Evolutionary conservation across 2,329 filamentous ascomycete genomes (phyloP).

Genomic region (Aspergillus puulaauensis): DNA sequence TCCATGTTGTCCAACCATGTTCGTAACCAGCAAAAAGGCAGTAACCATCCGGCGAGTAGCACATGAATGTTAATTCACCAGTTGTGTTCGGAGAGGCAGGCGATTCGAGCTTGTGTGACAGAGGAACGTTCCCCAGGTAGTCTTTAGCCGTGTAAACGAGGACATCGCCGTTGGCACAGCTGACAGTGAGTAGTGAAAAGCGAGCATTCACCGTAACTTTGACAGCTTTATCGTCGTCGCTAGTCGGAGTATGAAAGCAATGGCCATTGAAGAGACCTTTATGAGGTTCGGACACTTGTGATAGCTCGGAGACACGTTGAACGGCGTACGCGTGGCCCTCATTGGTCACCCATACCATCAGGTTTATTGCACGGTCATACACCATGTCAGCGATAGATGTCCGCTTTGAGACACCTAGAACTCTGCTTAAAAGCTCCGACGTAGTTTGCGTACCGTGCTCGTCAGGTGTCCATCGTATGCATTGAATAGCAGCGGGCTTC

Average conservation of each 20-base stretch:
- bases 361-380: constrained; percentile 92
- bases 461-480: constrained; percentile 91
- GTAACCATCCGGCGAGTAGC: constrained; percentile 93
- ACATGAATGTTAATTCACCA: constrained; percentile 71
- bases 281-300: constrained; percentile 46
- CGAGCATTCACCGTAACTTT: constrained; percentile 86
- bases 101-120: constrained; percentile 74
- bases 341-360: constrained; percentile 86
- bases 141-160: constrained; percentile 91
- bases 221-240: constrained; percentile 60
- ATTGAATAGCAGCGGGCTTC: constrained; percentile 93
- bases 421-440: constrained; percentile 84
- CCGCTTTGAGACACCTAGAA: constrained; percentile 81
- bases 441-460: constrained; percentile 78
- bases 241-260: constrained; percentile 77
- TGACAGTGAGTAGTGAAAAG: constrained; percentile 89
- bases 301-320: constrained; percentile 59
- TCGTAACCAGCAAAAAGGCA: constrained; percentile 93
- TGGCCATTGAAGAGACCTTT: constrained; percentile 82
- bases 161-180: constrained; percentile 75
- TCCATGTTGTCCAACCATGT: constrained; percentile 93
- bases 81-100: constrained; percentile 67
- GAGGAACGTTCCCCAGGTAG: constrained; percentile 86
- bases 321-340: constrained; percentile 90
- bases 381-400: constrained; percentile 78